These are phyloP conservation scores for Pestalotiopsis sp. DNA, from an alignment of 2,329 filamentous ascomycete species.

Conservation along the genomic window DNA sequence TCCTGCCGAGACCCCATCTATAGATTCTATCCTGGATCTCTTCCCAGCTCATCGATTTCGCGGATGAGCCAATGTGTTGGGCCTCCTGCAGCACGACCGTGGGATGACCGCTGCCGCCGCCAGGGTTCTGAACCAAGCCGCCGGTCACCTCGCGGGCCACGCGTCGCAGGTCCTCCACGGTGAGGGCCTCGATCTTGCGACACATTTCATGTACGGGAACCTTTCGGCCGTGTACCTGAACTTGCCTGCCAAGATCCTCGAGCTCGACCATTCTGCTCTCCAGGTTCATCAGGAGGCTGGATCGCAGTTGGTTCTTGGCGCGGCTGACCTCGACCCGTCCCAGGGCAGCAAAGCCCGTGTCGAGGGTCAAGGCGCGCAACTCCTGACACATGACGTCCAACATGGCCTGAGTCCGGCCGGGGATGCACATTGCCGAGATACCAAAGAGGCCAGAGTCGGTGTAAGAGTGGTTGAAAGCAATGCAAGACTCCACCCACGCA, in stretches of 20 bases:
- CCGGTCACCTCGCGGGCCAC: conserved; percentile 80
- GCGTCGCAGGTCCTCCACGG: conserved; percentile 76
- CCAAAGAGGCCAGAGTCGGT: conserved; percentile 95
- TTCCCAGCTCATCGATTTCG: conserved; percentile 76
- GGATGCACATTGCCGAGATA: conserved; percentile 84
- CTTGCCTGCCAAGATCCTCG: conserved; percentile 91
- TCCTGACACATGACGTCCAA: conserved; percentile 95
- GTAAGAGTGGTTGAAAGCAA: conserved; percentile 97
- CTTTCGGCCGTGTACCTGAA: conserved; percentile 95
- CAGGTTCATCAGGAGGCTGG: conserved; percentile 92
- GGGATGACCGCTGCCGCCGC: conserved; percentile 80
- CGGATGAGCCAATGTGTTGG: conserved; percentile 69
- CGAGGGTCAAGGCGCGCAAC: conserved; percentile 75
- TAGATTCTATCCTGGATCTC: conserved; percentile 88
- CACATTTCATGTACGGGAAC: conserved; percentile 95
- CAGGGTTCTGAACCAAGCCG: conserved; percentile 74
- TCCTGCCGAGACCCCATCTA: conserved; percentile 77
- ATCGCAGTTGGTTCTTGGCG: conserved; percentile 95
- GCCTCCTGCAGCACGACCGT: conserved; percentile 96
- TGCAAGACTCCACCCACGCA: conserved; percentile 94
- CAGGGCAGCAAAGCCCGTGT: conserved; percentile 73
- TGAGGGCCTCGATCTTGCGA: conserved; percentile 78
- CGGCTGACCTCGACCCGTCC: conserved; percentile 79
- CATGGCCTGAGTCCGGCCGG: conserved; percentile 78
- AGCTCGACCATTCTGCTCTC: conserved; percentile 97